Conservation (phyloP, 495 filamentous ascomycete species). For the Podospora anserina region DNA sequence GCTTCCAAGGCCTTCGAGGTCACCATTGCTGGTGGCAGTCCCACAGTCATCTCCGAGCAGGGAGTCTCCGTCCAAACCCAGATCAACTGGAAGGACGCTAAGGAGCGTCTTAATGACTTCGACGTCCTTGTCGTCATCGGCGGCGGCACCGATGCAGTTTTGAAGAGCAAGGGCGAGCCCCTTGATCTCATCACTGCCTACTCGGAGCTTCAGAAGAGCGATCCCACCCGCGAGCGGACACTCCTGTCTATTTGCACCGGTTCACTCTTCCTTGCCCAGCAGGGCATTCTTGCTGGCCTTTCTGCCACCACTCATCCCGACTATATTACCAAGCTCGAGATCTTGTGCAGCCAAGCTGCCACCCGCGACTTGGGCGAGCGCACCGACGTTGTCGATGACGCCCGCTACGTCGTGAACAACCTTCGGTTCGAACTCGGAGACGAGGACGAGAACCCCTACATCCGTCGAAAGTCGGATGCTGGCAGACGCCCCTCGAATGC, state of each 20-base stretch:
- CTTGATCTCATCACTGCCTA: constrained; percentile 62
- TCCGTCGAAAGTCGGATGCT: constrained; percentile 62
- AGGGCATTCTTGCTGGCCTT: constrained; percentile 68
- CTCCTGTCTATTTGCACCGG: constrained; percentile 76
- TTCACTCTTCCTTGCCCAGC: constrained; percentile 65
- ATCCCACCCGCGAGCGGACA: constrained; percentile 67
- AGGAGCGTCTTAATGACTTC: constrained; percentile 61
- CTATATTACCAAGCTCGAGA: constrained; percentile 61
- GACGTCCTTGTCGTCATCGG: constrained; percentile 70
- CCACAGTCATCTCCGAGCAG: constrained; percentile 60
- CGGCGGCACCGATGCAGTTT: constrained; percentile 50
- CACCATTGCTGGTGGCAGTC: constrained; percentile 58
- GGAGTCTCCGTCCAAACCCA: constrained; percentile 75
- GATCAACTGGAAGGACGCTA: constrained; percentile 62
- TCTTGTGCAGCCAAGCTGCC: constrained; percentile 62
- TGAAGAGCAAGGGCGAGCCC: constrained; percentile 60
- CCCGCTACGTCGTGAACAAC: constrained; percentile 78
- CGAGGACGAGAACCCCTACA: constrained; percentile 71
- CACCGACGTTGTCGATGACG: constrained; percentile 68
- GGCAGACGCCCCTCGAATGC: constrained; percentile 58
- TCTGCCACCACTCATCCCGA: constrained; percentile 69
- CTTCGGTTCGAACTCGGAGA: constrained; percentile 71
- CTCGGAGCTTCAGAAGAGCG: constrained; percentile 62
- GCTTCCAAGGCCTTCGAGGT: constrained; percentile 62
- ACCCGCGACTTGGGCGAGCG: constrained; percentile 55